phyloP scores from a whole-genome alignment of 2,329 filamentous ascomycete genomes.

The Fonsecaea monophora region DNA sequence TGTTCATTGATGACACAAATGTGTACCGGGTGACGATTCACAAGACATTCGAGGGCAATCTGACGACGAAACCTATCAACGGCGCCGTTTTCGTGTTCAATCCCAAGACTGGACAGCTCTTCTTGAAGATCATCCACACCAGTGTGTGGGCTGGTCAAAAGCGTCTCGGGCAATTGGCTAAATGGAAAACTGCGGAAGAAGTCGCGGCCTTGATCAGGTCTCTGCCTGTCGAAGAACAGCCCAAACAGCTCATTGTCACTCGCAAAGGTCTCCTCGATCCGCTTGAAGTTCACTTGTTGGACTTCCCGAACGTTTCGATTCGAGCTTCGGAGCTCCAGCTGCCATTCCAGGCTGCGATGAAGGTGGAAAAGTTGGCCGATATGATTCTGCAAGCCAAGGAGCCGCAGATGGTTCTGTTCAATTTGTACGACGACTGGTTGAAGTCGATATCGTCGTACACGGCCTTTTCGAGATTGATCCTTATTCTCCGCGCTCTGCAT shows the following conservation, averaged over 20 bases:
- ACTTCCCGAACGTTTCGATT: conserved; percentile 99
- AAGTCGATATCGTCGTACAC: conserved; percentile 99
- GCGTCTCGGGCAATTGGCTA: conserved; percentile 95
- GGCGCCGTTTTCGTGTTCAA: conserved; percentile 99
- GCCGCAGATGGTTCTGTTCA: conserved; percentile 99
- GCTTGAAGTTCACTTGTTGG: conserved; percentile 92
- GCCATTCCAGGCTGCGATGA: conserved; percentile 99
- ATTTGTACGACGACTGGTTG: conserved; percentile 97
- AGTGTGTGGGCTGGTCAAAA: conserved; percentile 99
- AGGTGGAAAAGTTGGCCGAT: conserved; percentile 98
- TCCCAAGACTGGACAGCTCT: conserved; percentile 94
- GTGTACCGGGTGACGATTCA: conserved; percentile 99
- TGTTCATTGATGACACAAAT: conserved; percentile 99
- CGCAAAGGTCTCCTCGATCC: conserved; percentile 96
- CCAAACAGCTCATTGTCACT: conserved; percentile 97
- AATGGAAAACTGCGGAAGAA: conserved; percentile 99
- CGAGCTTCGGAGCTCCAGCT: conserved; percentile 95
- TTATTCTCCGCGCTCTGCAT: conserved; percentile 92
- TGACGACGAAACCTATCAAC: conserved; percentile 99
- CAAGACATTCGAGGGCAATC: conserved; percentile 98
- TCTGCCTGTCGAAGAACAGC: conserved; percentile 94
- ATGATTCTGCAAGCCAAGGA: conserved; percentile 98
- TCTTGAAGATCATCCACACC: conserved; percentile 99
- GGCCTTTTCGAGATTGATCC: conserved; percentile 90
- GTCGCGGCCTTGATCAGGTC: conserved; percentile 96